Base-by-base conservation (phyloP, 2,329 filamentous ascomycete species). In the Capronia americana region DNA sequence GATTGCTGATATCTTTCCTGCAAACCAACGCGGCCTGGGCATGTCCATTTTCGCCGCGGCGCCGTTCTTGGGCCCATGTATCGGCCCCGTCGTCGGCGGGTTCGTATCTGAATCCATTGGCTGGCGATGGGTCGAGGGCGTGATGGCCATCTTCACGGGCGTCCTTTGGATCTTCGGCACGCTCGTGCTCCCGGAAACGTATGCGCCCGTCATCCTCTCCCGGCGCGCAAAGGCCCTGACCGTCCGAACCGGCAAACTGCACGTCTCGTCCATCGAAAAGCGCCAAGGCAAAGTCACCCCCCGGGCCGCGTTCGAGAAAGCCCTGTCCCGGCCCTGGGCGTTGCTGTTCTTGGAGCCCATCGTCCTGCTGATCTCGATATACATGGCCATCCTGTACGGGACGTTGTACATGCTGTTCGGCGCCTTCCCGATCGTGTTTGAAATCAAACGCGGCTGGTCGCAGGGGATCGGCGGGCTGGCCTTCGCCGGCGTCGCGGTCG, bases 51-150 rank as follows among this genome's bases (percentile, higher is more conserved):
- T 91, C 74, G 76, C 79, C 0, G 72, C 81, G 6, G 76, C 79
- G 30, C 77, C 83, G 46, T 76, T 77, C 67, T 73, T 78, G 48
- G 78, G 80, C 2, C 79, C 81, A 0, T 72, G 78, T 10, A 62
- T 83, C 1, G 87, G 86, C 2, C 86, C 86, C 0, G 83, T 87
- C 56, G 80, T 83, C 4, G 85, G 85, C 12, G 83, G 69, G 2
- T 92, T 91, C 75, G 78, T 91, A 1, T 86, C 86, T 10, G 82
- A 88, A 75, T 81, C 83, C 1, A 84, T 82, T 14, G 88, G 88
- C 17, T 91, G 90, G 90, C 81, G 88, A 71, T 91, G 89, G 90
- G 85, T 91, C 26, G 81, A 86, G 74, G 87, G 87, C 1, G 77
- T 90, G 58, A 83, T 88, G 74, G 83, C 85, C 63, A 85, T 87